phyloP scores from a whole-genome alignment of 257 asterid species.

The Solanum chmielewskii region DNA sequence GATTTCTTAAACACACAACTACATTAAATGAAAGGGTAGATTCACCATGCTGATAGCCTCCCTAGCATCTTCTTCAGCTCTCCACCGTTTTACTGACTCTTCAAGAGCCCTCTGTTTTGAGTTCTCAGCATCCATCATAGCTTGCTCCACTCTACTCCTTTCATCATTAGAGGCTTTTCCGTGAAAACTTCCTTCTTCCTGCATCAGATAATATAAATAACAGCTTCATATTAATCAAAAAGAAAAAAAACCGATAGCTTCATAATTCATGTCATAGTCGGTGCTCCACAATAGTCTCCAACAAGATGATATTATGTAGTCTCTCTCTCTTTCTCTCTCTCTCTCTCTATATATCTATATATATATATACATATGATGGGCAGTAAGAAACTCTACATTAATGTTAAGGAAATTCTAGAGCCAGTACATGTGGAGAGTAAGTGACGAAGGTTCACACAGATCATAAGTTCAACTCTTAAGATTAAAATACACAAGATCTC shows the following conservation, averaged over 20 bases:
- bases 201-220: conserved; percentile 15
- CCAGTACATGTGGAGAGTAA: background rate
- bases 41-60: conserved; percentile 43
- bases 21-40: background rate
- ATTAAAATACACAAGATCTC: background rate
- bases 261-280: background rate
- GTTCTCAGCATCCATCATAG: conserved; percentile 28
- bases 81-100: conserved; percentile 42
- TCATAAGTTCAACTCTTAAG: background rate
- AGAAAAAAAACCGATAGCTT: background rate
- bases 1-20: background rate
- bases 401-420: background rate
- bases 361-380: background rate
- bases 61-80: conserved; percentile 49
- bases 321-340: background rate
- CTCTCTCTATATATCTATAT: background rate
- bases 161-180: conserved; percentile 7
- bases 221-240: background rate
- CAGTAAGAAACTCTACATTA: background rate
- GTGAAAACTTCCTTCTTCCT: conserved; percentile 27
- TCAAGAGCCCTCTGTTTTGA: conserved; percentile 27
- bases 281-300: background rate
- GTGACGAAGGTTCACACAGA: background rate
- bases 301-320: background rate
- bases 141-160: conserved; percentile 30